These are phyloP conservation scores for Oryza glumipatula DNA, from an alignment of 176 grass and related monocot species.

Conservation along the genomic window DNA sequence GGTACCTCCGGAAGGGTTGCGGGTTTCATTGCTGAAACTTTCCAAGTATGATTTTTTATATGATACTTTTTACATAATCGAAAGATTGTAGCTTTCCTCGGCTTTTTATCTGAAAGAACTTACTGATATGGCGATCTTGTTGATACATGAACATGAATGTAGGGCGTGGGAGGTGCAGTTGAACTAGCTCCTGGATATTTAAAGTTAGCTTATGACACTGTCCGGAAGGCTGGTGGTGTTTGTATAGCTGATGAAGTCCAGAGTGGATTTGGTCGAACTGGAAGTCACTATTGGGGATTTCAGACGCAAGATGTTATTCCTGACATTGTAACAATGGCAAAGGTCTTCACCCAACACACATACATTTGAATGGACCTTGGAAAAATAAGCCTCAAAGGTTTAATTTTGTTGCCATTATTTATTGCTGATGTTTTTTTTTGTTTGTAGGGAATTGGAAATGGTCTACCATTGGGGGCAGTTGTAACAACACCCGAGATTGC, in stretches of 20 bases:
- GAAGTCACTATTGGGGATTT: constrained; percentile 97
- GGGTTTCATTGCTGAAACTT: constrained; percentile 98
- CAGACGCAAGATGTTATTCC: constrained; percentile 87
- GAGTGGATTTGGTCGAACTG: constrained; percentile 92
- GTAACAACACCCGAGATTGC: constrained; percentile 94
- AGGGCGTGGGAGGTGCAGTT: constrained; percentile 91
- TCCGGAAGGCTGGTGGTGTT: constrained; percentile 82
- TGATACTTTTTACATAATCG: not conserved
- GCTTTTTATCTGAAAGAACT: not conserved
- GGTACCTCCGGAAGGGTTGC: constrained; percentile 87
- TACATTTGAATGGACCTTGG: not conserved
- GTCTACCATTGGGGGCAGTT: constrained; percentile 90
- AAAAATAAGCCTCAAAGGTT: not conserved
- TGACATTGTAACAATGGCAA: constrained; percentile 97
- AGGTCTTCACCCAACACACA: constrained; percentile 47
- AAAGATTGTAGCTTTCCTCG: not conserved
- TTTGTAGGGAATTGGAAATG: constrained; percentile 88
- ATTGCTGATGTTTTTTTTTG: not conserved
- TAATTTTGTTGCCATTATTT: not conserved
- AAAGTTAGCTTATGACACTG: constrained; percentile 82
- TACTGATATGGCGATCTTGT: constrained; percentile 13
- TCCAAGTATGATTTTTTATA: constrained; percentile 62
- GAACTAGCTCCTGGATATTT: constrained; percentile 94
- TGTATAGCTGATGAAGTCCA: constrained; percentile 99
- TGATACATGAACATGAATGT: constrained; percentile 29